phyloP scores from a whole-genome alignment of 768 basidiomycete species.

The Hygrophoropsis aurantiaca region DNA sequence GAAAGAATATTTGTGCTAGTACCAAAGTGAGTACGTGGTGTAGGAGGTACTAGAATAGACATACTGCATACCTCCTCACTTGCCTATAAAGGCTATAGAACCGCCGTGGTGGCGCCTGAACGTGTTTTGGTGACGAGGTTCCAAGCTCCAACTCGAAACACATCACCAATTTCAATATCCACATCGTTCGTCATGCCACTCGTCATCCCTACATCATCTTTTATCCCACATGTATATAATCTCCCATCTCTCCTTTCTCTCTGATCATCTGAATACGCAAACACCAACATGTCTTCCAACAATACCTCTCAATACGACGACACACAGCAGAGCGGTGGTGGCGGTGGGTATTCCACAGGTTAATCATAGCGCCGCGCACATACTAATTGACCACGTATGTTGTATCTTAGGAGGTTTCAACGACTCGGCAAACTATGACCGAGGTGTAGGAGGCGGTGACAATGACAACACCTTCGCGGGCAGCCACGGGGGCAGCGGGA shows the following conservation, averaged over 20 bases:
- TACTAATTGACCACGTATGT: neutral
- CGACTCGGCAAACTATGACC: constrained; percentile 1
- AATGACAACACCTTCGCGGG: constrained; percentile 3
- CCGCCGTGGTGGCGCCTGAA: too few relatives aligned
- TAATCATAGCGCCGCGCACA: neutral
- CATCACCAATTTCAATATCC: too few relatives aligned
- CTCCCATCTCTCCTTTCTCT: neutral
- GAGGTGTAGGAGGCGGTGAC: neutral
- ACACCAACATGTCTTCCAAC: constrained; percentile 6
- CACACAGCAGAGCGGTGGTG: neutral
- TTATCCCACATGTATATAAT: neutral
- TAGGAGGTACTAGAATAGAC: too few relatives aligned
- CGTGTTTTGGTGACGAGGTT: too few relatives aligned
- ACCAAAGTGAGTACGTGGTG: too few relatives aligned
- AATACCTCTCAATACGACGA: constrained; percentile 1
- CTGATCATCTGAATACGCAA: neutral
- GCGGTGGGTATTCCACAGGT: neutral
- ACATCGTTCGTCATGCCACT: too few relatives aligned
- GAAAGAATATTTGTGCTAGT: too few relatives aligned
- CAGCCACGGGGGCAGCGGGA: constrained; percentile 5
- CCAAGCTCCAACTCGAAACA: too few relatives aligned
- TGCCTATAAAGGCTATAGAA: too few relatives aligned
- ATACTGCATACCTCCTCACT: too few relatives aligned
- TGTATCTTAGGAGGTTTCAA: constrained; percentile 3
- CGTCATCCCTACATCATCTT: constrained; percentile 8